Base-by-base conservation (phyloP, 208 protist species). In the Crithidia acanthocephali region DNA sequence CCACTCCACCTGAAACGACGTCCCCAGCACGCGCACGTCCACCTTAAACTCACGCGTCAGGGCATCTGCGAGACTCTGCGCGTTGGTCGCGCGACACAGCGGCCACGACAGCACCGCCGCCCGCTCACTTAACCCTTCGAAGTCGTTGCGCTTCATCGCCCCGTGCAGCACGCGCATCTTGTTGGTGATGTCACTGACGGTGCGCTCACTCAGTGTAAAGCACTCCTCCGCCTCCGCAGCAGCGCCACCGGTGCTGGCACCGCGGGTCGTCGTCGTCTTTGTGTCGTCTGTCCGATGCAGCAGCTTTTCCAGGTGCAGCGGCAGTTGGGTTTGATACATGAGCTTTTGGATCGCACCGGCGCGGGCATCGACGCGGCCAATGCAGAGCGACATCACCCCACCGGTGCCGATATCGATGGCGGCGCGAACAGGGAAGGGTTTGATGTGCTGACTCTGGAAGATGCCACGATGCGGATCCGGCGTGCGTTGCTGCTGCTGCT, bases 341-440 rank as follows among this genome's bases (percentile, higher is more conserved):
- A 94, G 18, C 33, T 85, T 70, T 33, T 84, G 81, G 6, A 96
- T 58, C 5, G 79, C 84, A 28, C 63, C 68, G 2, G 45, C 68
- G 22, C 35, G 44, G 3, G 87, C 91, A 58, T 96, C 91, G 2
- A 96, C 91, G 58, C 91, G 88, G 8, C 74, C 91, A 57, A 96
- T 72, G 59, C 79, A 84, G 35, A 96, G 74, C 2, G 89, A 94
- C 0, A 84, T 62, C 44, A 84, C 80, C 1, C 89, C 89, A 56
- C 87, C 89, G 4, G 86, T 92, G 33, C 91, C 91, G 68, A 96
- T 92, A 58, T 96, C 91, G 28, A 96, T 92, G 20, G 91, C 91
- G 1, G 91, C 91, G 15, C 91, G 82, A 25, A 96, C 82, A n/a
- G 91, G 91, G 44, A 92, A 93, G 1, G 63, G 58, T 30, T 96